phyloP scores from a whole-genome alignment of 345 rosid genomes.

The Tarenaya hassleriana region DNA sequence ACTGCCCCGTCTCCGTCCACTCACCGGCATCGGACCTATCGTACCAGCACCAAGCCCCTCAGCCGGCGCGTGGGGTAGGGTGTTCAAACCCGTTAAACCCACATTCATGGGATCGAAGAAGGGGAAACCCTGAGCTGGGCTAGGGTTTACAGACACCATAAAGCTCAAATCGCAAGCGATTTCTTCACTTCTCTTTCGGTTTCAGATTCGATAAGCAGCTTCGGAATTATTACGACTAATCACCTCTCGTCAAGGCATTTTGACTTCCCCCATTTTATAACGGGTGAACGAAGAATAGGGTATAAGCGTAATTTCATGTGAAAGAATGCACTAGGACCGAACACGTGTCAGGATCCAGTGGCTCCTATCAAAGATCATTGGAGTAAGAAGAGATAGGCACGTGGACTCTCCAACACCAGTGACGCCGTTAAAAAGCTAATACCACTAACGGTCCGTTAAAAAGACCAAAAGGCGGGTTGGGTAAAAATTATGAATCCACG shows the following conservation, averaged over 20 bases:
- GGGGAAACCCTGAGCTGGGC: slow-evolving; percentile 48
- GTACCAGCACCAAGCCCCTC: slow-evolving; percentile 3
- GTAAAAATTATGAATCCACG: no score
- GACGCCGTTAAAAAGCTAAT: neutral
- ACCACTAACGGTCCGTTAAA: slow-evolving; percentile 1
- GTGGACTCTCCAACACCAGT: slow-evolving; percentile 13
- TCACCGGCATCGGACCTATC: slow-evolving; percentile 11
- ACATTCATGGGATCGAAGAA: slow-evolving; percentile 51
- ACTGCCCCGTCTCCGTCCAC: slow-evolving; percentile 11
- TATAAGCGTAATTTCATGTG: neutral
- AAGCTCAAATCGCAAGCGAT: neutral
- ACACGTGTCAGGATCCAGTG: slow-evolving; percentile 29
- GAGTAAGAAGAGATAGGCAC: slow-evolving; percentile 17
- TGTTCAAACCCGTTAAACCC: slow-evolving; percentile 39
- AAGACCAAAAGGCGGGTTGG: no score
- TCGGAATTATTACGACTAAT: no score
- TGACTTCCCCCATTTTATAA: neutral
- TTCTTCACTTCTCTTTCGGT: slow-evolving; percentile 11
- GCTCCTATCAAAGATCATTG: slow-evolving; percentile 15
- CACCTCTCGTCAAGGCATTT: neutral
- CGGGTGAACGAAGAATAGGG: neutral
- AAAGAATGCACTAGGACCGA: neutral
- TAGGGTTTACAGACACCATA: slow-evolving; percentile 69
- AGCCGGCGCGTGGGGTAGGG: slow-evolving; percentile 29
- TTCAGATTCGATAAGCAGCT: neutral